These are phyloP conservation scores for Tetrapyrgos nigripes DNA, from an alignment of 1,284 basidiomycete genomes.

Conservation along the genomic window DNA sequence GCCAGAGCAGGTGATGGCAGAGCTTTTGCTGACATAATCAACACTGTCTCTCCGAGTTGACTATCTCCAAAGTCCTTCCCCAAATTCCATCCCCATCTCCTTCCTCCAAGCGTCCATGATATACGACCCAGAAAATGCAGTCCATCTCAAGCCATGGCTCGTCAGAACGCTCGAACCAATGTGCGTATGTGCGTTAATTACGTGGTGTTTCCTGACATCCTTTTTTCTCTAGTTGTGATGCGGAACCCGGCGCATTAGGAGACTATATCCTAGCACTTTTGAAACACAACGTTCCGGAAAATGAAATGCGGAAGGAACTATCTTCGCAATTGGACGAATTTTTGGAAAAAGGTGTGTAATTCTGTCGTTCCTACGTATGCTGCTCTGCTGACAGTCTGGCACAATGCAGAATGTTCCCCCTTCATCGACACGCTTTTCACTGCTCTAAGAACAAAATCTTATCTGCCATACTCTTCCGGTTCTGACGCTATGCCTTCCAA, in stretches of 20 bases:
- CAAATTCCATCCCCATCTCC: not conserved
- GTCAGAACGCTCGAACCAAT: conserved; percentile 86
- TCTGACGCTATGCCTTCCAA: conserved; percentile 47
- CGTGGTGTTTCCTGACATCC: conserved; percentile 12
- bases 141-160: conserved; percentile 84
- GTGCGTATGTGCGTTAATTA: conserved; percentile 45
- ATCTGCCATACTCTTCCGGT: conserved; percentile 69
- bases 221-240: conserved; percentile 79
- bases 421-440: conserved; percentile 90
- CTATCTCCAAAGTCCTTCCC: not conserved
- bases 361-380: conserved; percentile 8
- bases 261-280: conserved; percentile 96
- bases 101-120: conserved; percentile 51
- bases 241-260: conserved; percentile 91
- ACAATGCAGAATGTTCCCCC: conserved; percentile 64
- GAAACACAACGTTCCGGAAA: conserved; percentile 86
- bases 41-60: not conserved
- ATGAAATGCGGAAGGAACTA: conserved; percentile 85
- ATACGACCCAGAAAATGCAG: conserved; percentile 64
- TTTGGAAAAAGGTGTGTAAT: conserved; percentile 79
- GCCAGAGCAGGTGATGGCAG: no score
- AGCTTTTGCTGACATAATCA: no score
- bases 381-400: conserved; percentile 23
- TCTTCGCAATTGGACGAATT: conserved; percentile 87
- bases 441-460: conserved; percentile 82